Evolutionary conservation across 2,329 filamentous ascomycete genomes (phyloP), one percentile per base, ranked within the genome.

Genomic region (Exophiala mesophila): DNA sequence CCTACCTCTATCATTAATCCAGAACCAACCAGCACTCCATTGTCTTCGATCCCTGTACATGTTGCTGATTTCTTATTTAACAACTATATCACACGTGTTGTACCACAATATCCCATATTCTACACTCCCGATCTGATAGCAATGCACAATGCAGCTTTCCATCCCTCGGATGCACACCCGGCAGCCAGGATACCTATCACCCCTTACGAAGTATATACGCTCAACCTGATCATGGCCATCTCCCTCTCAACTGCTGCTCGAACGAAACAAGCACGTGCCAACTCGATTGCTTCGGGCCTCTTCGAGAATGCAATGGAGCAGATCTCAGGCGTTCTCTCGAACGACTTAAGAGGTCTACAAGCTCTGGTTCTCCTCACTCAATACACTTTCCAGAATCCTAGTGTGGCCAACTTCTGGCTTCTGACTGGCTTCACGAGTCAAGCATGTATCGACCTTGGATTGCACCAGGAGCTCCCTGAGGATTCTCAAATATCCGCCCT

Each of bases 371-470:
- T 42, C 9, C 24, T 42, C 8, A 24, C 19, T 5, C 31, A 35
- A 15, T 42, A 42, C 17, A 28, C 24, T 9, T 24, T 42, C n/a
- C 21, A 29, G 18, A 36, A 42, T 24, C 39, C 39, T 4, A 23
- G 31, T 5, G 39, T 33, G 3, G 39, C 39, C 12, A 42, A 42
- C 16, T 10, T 42, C 21, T 42, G 30, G 18, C 23, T 42, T 28
- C 20, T 42, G 4, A 24, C 31, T 15, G 32, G 39, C 10, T 36
- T 29, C 32, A 36, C 30, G 12, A 42, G 21, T 9, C 31, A 42
- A 18, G 39, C 39, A 15, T 42, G 39, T 30, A 20, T 42, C 16
- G 39, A 42, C 32, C 21, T 42, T 8, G 39, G 39, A 3, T 18
- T 42, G 6, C 39, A 42, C 32, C 20, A 30, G 8, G 39, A 42